Base-by-base conservation (phyloP, 2,329 filamentous ascomycete genomes). In the Sporothrix dimorphospora region DNA sequence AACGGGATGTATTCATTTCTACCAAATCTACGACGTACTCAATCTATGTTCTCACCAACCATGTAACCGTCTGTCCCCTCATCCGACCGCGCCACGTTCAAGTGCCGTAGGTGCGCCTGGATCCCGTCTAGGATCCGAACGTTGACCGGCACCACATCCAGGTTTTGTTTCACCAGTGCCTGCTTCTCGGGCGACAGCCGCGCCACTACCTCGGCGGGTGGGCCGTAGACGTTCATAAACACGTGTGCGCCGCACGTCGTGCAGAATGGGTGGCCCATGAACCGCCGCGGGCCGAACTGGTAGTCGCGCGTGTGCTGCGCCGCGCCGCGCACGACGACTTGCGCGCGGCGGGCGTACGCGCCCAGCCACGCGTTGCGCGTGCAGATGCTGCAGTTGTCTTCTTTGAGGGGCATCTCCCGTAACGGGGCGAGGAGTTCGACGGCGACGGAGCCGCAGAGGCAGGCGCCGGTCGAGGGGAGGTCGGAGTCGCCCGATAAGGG, bases 341-440 rank as follows among this genome's bases (percentile, higher is more conserved):
- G 57, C 3, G 71, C 63, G 30, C 55, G 61, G 34, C 63, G 14
- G 1, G 73, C 72, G 38, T 73, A 74, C 2, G 69, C 71, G 0
- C 73, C 73, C 1, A 71, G 21, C 73, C 73, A 74, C 9, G 73
- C 73, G 24, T 74, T 74, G 69, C 72, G 27, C 14, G 72, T 61
- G 69, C 73, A 74, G 30, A 74, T 72, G 65, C 73, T 74, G 72
- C 73, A 74, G 69, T 74, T 74, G 72, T 74, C 73, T 27, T 73
- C 71, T 40, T 73, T 73, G 30, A 72, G n/a, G 0, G 53, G 9
- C 71, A 74, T 68, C 11, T 65, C 57, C 1, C 27, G 8, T n/a
- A 73, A 47, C 2, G 72, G 71, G 5, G 27, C 51, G 19, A 71
- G 66, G 14, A 74, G 59, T 47, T 71, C 53, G 38, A 73, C 72